phyloP scores from a whole-genome alignment of 441 rosid species.

The Jatropha podagrica region DNA sequence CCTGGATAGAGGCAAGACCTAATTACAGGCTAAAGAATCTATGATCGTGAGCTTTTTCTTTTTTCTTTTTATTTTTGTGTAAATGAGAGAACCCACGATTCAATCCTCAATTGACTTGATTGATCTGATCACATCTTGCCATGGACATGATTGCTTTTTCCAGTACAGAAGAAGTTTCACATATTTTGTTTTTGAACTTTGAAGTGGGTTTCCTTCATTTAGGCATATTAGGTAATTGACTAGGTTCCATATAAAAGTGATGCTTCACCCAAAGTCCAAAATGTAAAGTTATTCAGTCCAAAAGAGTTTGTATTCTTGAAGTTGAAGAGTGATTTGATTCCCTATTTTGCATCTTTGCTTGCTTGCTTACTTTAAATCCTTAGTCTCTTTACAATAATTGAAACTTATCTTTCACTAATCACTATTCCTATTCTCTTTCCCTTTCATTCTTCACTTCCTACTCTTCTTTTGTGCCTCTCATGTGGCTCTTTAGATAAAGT shows the following conservation, averaged over 20 bases:
- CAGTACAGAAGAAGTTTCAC: no score
- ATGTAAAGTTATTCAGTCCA: constrained; percentile 6
- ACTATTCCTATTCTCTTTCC: background rate
- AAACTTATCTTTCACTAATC: background rate
- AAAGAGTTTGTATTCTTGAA: background rate
- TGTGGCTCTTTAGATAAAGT: background rate
- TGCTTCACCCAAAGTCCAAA: constrained; percentile 5
- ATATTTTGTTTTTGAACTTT: no score
- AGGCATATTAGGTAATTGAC: no score
- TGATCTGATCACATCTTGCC: no score
- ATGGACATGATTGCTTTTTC: no score
- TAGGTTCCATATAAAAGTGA: background rate
- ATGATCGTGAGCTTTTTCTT: no score
- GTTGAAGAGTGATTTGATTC: background rate
- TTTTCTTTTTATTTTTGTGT: no score
- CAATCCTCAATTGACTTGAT: no score
- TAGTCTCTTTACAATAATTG: background rate
- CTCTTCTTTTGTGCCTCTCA: background rate
- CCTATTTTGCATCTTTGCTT: background rate
- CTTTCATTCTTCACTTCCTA: background rate
- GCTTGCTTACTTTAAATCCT: background rate
- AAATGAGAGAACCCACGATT: no score
- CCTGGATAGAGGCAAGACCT: background rate
- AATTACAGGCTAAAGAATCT: background rate
- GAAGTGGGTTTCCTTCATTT: no score